A percentile compares a stretch with the other conserved stretches of the same genome.
These are phyloP conservation scores for Leucoagaricus sp. DNA, from an alignment of 1,284 basidiomycete genomes.

Conservation along the genomic window DNA sequence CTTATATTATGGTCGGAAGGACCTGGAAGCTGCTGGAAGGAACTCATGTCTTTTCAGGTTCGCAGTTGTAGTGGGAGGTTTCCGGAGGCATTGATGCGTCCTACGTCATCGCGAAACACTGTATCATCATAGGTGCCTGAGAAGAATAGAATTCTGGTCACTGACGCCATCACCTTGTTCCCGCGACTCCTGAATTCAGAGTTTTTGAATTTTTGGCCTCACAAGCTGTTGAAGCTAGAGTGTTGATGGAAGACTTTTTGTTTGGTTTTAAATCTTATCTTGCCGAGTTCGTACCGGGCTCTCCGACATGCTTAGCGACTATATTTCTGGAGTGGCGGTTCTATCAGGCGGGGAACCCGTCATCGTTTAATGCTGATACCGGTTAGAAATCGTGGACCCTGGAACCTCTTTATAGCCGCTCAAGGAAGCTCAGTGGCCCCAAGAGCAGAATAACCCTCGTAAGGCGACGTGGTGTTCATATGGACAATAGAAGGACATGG, in stretches of 20 bases:
- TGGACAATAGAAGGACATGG: too few relatives aligned
- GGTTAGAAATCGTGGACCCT: neutral
- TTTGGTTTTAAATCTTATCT: too few relatives aligned
- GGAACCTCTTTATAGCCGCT: constrained; percentile 2
- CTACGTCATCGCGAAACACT: neutral
- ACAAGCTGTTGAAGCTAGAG: neutral
- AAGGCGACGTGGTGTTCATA: too few relatives aligned
- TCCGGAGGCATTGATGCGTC: neutral
- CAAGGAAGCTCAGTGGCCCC: neutral
- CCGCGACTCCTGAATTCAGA: neutral
- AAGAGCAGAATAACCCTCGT: too few relatives aligned
- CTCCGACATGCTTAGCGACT: neutral
- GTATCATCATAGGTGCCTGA: neutral
- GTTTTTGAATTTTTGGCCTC: neutral
- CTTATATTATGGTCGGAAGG: constrained; percentile 3
- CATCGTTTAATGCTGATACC: neutral
- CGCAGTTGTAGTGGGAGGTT: neutral
- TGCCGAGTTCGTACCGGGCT: neutral
- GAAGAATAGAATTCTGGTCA: neutral
- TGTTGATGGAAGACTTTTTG: neutral
- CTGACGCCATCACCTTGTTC: neutral
- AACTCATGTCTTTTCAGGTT: neutral
- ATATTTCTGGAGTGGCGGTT: neutral
- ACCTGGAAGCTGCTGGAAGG: too few relatives aligned
- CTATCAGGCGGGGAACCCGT: neutral